These are phyloP conservation scores for Mycena filopes DNA, from an alignment of 768 basidiomycete species.

Conservation along the genomic window DNA sequence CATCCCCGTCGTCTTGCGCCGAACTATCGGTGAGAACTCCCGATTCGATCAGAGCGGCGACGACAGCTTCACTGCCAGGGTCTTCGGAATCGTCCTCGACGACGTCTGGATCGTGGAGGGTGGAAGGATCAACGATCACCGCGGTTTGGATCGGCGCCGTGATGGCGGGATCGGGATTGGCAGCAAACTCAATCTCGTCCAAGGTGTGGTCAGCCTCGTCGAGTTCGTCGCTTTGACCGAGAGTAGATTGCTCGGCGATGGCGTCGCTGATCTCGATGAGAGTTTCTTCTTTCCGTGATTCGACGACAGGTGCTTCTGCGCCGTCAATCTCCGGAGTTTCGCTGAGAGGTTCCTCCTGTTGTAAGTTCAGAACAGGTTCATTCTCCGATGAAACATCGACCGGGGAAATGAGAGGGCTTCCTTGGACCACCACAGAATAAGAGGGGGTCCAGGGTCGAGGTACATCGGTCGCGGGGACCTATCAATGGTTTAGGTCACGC, in stretches of 20 bases:
- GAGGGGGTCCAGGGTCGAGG: conserved; percentile 50
- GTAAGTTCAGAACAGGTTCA: conserved; percentile 14
- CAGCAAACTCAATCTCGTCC: not conserved
- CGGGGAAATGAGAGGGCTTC: conserved; percentile 36
- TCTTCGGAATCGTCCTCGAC: conserved; percentile 32
- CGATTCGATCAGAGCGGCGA: conserved; percentile 31
- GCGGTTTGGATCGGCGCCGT: conserved; percentile 17
- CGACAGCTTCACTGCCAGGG: conserved; percentile 28
- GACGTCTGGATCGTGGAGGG: conserved; percentile 30
- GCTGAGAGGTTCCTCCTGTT: not conserved
- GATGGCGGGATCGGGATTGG: not conserved
- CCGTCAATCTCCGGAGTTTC: not conserved
- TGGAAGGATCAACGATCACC: conserved; percentile 29
- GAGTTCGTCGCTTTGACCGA: not conserved
- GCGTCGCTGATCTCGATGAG: not conserved
- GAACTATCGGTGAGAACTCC: conserved; percentile 4
- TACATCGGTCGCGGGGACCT: conserved; percentile 20
- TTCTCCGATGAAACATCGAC: conserved; percentile 6
- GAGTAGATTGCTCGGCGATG: not conserved
- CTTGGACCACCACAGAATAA: conserved; percentile 49
- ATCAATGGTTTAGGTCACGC: not conserved
- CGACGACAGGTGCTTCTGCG: conserved; percentile 12
- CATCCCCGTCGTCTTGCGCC: not conserved
- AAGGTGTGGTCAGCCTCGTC: not conserved
- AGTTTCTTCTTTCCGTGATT: not conserved